phyloP scores from a whole-genome alignment of 371 early-diverging fungal genomes.

The Coemansia sp. region DNA sequence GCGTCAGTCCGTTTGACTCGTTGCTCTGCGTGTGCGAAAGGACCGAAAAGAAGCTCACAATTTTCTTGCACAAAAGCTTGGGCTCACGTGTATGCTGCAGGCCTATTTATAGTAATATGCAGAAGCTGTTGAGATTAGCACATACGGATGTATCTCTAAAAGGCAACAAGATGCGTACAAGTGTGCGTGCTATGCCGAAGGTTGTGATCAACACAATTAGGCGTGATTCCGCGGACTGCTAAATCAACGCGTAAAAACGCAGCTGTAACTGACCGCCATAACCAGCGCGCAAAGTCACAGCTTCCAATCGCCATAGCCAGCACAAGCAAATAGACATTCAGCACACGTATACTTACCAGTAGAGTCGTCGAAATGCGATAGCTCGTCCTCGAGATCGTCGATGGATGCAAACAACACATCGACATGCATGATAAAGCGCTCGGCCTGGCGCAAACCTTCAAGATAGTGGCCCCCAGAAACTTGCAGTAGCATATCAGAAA shows the following conservation, averaged over 20 bases:
- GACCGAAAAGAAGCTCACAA: conserved; percentile 88
- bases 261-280: neutral
- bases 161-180: neutral
- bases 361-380: conserved; percentile 57
- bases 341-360: conserved; percentile 45
- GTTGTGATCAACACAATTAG: neutral
- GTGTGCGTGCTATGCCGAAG: neutral
- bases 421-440: conserved; percentile 88
- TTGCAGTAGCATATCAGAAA: conserved; percentile 92
- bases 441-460: conserved; percentile 86
- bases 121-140: conserved; percentile 1
- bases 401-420: conserved; percentile 89
- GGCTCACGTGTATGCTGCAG: conserved; percentile 80
- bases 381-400: conserved; percentile 73
- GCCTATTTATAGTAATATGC: conserved; percentile 49
- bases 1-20: conserved; percentile 76
- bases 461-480: conserved; percentile 81
- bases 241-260: no score
- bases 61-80: conserved; percentile 84
- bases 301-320: no score
- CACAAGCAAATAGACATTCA: no score
- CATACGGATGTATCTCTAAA: neutral
- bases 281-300: no score
- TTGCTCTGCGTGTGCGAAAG: conserved; percentile 70
- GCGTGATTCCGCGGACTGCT: no score